These are phyloP conservation scores for Trametes cingulata DNA, from an alignment of 768 basidiomycete genomes.

Conservation along the genomic window DNA sequence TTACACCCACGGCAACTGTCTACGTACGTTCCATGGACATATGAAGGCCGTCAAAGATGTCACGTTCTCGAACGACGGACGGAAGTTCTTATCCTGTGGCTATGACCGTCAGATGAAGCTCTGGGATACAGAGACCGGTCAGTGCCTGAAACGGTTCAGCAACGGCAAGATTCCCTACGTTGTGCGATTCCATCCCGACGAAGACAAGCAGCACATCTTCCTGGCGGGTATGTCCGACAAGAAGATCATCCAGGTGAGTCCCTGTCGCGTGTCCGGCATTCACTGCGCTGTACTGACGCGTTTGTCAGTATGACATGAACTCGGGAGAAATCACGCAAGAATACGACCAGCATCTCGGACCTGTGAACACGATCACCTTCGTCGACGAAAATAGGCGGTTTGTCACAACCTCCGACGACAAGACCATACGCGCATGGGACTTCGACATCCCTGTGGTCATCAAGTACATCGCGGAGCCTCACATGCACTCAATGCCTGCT, in stretches of 20 bases:
- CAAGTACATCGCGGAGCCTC: slow-evolving; percentile 98
- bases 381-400: slow-evolving; percentile 98
- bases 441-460: slow-evolving; percentile 99
- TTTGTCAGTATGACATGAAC: slow-evolving; percentile 85
- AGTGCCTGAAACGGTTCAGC: slow-evolving; percentile 94
- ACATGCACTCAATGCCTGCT: slow-evolving; percentile 99
- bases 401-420: slow-evolving; percentile 98
- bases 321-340: slow-evolving; percentile 96
- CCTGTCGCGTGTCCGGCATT: background rate
- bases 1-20: slow-evolving; percentile 93
- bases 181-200: slow-evolving; percentile 92
- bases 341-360: slow-evolving; percentile 97
- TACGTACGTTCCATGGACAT: slow-evolving; percentile 97
- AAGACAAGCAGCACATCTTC: slow-evolving; percentile 95
- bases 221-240: slow-evolving; percentile 99
- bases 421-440: slow-evolving; percentile 99
- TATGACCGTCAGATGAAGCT: slow-evolving; percentile 98
- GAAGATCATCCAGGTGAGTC: slow-evolving; percentile 90
- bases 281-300: slow-evolving; percentile 6
- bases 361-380: slow-evolving; percentile 98
- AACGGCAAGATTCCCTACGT: slow-evolving; percentile 99
- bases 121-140: slow-evolving; percentile 99
- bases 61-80: slow-evolving; percentile 92
- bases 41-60: slow-evolving; percentile 96
- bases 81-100: slow-evolving; percentile 84